phyloP scores from a whole-genome alignment of 768 basidiomycete genomes.

The Udeniomyces megalosporus region DNA sequence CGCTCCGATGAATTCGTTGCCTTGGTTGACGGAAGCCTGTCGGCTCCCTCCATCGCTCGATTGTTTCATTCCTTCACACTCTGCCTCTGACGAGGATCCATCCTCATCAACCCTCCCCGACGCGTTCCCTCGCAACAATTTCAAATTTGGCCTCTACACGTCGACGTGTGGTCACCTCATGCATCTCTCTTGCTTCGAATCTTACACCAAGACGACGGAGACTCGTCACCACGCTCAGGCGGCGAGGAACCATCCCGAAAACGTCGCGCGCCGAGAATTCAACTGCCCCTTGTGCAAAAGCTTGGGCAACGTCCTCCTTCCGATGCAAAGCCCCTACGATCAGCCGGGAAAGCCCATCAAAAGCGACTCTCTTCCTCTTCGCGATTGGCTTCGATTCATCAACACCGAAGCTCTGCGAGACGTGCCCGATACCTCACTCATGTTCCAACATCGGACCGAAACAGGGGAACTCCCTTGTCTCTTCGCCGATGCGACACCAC shows the following conservation, averaged over 20 bases:
- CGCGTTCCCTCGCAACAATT: constrained; percentile 34
- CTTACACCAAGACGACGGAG: constrained; percentile 70
- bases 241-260: constrained; percentile 85
- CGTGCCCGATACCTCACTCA: constrained; percentile 25
- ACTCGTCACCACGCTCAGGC: constrained; percentile 47
- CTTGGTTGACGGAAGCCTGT: constrained; percentile 55
- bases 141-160: constrained; percentile 67
- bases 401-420: constrained; percentile 75
- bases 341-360: constrained; percentile 21
- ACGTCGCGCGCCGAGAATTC: constrained; percentile 81
- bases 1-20: constrained; percentile 42
- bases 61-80: constrained; percentile 22
- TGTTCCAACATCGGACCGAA: constrained; percentile 28
- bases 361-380: constrained; percentile 41
- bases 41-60: constrained; percentile 51
- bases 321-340: constrained; percentile 38
- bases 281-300: constrained; percentile 96
- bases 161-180: constrained; percentile 93
- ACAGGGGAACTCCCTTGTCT: constrained; percentile 28
- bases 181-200: constrained; percentile 87
- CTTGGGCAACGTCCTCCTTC: constrained; percentile 82
- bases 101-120: constrained; percentile 18
- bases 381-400: constrained; percentile 78
- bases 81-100: constrained; percentile 14
- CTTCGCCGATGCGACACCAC: constrained; percentile 23